A percentile compares a stretch with the other conserved stretches of the same genome.
These are phyloP conservation scores for Pulveroboletus sp. DNA, from an alignment of 768 basidiomycete species.

Conservation along the genomic window DNA sequence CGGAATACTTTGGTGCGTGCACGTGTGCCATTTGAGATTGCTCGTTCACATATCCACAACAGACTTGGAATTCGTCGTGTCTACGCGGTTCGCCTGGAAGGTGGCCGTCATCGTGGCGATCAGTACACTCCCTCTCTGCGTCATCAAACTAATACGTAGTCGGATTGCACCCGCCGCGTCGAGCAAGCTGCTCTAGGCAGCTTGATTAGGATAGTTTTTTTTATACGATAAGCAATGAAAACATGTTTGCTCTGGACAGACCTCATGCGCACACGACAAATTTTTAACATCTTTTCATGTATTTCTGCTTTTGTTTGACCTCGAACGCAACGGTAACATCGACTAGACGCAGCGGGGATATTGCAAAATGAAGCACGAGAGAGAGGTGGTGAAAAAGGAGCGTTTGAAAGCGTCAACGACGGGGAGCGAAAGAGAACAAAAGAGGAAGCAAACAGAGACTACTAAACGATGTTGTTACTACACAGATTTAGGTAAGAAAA, in stretches of 20 bases:
- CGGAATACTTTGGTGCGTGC: slow-evolving; percentile 92
- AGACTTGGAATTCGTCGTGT: slow-evolving; percentile 94
- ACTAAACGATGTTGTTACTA: slow-evolving; percentile 19
- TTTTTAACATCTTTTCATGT: slow-evolving; percentile 37
- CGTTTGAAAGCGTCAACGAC: slow-evolving; percentile 12
- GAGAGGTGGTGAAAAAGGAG: slow-evolving; percentile 3
- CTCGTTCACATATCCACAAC: slow-evolving; percentile 4
- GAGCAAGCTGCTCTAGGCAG: slow-evolving; percentile 74
- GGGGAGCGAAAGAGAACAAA: background rate
- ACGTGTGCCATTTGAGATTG: background rate
- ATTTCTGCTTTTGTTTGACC: slow-evolving; percentile 33
- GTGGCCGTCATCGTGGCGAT: slow-evolving; percentile 93
- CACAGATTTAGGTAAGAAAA: slow-evolving; percentile 12
- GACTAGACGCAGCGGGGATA: slow-evolving; percentile 9
- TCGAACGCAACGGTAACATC: slow-evolving; percentile 14
- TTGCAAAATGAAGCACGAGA: slow-evolving; percentile 28
- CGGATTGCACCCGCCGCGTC: slow-evolving; percentile 90
- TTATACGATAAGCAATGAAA: too few relatives aligned
- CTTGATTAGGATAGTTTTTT: background rate
- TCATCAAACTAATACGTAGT: slow-evolving; percentile 85
- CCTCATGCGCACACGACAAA: background rate
- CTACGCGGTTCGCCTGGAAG: slow-evolving; percentile 88
- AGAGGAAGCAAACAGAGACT: background rate
- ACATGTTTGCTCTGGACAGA: too few relatives aligned
- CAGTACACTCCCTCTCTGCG: slow-evolving; percentile 87